A percentile compares a stretch with the other conserved stretches of the same genome.
Conservation (phyloP, 768 basidiomycete species). For the Naganishia vaughanmartiniae region DNA sequence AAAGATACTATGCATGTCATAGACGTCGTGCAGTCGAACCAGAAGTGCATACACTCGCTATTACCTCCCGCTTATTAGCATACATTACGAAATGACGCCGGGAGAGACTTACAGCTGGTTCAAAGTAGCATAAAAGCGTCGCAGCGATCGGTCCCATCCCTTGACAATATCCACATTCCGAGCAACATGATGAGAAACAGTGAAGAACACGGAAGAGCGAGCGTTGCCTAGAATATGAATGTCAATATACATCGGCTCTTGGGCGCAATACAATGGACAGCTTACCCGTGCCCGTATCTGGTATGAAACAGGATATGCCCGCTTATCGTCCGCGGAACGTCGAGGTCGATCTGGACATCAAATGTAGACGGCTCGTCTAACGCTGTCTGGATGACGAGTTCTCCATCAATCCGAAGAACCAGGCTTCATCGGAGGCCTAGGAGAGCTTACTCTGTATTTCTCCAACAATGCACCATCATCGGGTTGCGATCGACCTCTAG, state of each 20-base stretch:
- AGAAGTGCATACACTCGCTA: constrained; percentile 75
- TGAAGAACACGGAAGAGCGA: constrained; percentile 93
- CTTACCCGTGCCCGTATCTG: constrained; percentile 90
- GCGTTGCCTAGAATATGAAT: constrained; percentile 65
- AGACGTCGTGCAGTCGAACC: constrained; percentile 82
- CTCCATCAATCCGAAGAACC: background rate
- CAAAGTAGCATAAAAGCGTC: constrained; percentile 87
- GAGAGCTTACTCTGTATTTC: constrained; percentile 45
- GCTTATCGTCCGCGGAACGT: constrained; percentile 92
- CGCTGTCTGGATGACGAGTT: constrained; percentile 54
- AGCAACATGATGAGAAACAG: constrained; percentile 80
- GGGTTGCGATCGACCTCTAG: constrained; percentile 43
- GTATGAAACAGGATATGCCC: constrained; percentile 93
- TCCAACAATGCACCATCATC: constrained; percentile 47
- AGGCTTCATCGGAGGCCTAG: background rate
- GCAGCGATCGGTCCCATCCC: constrained; percentile 98
- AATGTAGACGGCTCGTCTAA: constrained; percentile 79
- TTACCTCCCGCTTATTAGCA: background rate
- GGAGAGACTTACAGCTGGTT: constrained; percentile 62
- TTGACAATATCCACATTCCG: constrained; percentile 89
- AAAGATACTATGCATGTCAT: constrained; percentile 83
- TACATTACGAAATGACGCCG: background rate
- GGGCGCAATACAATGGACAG: constrained; percentile 25
- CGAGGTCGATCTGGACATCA: constrained; percentile 96
- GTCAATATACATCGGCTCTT: background rate